A percentile compares a stretch with the other conserved stretches of the same genome.
Evolutionary conservation across 2,329 filamentous ascomycete species (phyloP).

Genomic region (Helicocarpus griseus): DNA sequence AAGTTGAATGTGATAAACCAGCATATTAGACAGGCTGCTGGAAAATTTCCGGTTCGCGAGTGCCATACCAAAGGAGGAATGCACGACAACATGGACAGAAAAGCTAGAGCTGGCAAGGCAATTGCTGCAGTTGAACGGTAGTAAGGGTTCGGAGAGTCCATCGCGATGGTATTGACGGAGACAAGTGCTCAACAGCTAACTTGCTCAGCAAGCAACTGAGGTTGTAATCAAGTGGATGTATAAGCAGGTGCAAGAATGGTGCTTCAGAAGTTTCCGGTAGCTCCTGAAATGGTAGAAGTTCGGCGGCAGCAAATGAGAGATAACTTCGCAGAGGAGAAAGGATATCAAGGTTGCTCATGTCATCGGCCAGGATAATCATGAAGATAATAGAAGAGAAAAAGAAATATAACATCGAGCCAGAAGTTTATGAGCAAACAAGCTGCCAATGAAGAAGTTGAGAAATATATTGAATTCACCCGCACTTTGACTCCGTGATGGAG

Average conservation of each 20-base stretch:
- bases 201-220: not conserved
- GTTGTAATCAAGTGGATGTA: no score
- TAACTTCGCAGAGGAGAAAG: no score
- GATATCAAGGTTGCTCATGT: not conserved
- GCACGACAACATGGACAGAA: conserved; percentile 43
- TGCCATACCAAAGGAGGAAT: conserved; percentile 53
- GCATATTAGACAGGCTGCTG: conserved; percentile 46
- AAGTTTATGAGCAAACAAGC: not conserved
- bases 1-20: conserved; percentile 50
- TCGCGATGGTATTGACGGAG: not conserved
- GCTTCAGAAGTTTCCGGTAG: not conserved
- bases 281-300: not conserved
- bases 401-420: not conserved
- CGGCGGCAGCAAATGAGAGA: not conserved
- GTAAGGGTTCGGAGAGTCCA: not conserved
- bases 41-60: conserved; percentile 50
- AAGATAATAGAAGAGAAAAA: not conserved
- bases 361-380: not conserved
- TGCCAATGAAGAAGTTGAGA: not conserved
- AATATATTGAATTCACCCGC: not conserved
- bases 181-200: not conserved
- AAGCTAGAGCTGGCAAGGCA: conserved; percentile 40
- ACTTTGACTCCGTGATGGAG: not conserved
- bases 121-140: conserved; percentile 24
- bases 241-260: not conserved